phyloP scores from a whole-genome alignment of 345 rosid species.

The Lumnitzera racemosa region DNA sequence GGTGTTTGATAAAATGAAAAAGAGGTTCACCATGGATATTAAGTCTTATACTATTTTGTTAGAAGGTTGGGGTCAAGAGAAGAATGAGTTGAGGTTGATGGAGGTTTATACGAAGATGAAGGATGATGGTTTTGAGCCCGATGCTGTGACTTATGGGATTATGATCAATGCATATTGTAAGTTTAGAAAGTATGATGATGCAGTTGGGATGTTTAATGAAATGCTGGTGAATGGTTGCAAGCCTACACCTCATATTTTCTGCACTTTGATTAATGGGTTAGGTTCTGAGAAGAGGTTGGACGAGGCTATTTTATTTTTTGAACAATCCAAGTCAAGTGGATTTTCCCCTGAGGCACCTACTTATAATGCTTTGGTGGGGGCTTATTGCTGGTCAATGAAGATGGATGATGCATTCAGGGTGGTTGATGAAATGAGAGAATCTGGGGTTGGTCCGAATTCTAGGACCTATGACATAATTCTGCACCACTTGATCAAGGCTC shows the following conservation, averaged over 20 bases:
- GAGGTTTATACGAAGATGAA: conserved; percentile 71
- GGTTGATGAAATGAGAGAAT: conserved; percentile 61
- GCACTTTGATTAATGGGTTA: conserved; percentile 73
- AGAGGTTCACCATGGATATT: conserved; percentile 51
- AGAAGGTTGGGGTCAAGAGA: conserved; percentile 81
- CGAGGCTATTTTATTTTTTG: conserved; percentile 59
- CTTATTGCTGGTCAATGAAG: conserved; percentile 59
- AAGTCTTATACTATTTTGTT: conserved; percentile 70
- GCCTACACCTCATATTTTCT: conserved; percentile 67
- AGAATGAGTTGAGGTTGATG: conserved; percentile 44
- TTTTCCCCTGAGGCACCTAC: conserved; percentile 61
- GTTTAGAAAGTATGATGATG: conserved; percentile 46
- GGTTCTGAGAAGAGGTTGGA: conserved; percentile 54
- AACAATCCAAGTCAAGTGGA: conserved; percentile 46
- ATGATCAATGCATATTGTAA: conserved; percentile 68
- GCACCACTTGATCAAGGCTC: conserved; percentile 50
- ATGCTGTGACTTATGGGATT: conserved; percentile 70
- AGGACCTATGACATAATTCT: conserved; percentile 75
- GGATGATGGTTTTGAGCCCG: conserved; percentile 71
- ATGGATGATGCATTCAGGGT: conserved; percentile 42
- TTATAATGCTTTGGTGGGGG: conserved; percentile 74
- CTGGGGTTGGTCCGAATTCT: conserved; percentile 53
- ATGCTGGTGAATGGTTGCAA: conserved; percentile 54
- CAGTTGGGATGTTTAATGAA: conserved; percentile 41
- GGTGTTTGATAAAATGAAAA: conserved; percentile 81